These are phyloP conservation scores for Psidium guajava DNA, from an alignment of 345 rosid species.

Conservation along the genomic window DNA sequence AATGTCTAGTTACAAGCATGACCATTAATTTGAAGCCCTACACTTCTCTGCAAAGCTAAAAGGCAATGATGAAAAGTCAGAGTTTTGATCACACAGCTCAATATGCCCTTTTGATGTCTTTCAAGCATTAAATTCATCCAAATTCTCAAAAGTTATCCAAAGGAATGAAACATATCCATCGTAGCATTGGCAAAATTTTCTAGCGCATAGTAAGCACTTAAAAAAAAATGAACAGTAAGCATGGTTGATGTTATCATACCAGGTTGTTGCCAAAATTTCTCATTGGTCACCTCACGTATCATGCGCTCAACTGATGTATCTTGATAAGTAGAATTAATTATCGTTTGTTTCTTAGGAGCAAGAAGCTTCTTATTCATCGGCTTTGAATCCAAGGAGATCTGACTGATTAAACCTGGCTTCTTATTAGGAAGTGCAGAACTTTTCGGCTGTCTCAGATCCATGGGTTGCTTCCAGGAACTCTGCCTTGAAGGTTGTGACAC, in stretches of 20 bases:
- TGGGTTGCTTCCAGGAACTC: slow-evolving; percentile 71
- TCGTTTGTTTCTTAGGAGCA: slow-evolving; percentile 44
- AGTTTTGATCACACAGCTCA: background rate
- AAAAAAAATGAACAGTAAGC: background rate
- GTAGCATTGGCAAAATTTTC: background rate
- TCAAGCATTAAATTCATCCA: background rate
- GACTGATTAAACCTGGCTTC: slow-evolving; percentile 40
- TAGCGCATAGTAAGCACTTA: background rate
- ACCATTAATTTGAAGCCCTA: background rate
- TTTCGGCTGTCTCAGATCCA: slow-evolving; percentile 45
- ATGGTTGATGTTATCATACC: slow-evolving; percentile 22
- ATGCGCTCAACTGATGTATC: slow-evolving; percentile 99
- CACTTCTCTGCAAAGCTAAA: background rate
- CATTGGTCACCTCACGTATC: slow-evolving; percentile 89
- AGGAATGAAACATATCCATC: background rate
- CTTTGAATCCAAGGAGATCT: slow-evolving; percentile 59
- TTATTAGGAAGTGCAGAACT: slow-evolving; percentile 40
- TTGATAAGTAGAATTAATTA: slow-evolving; percentile 40
- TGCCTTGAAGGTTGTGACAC: slow-evolving; percentile 43
- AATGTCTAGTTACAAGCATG: background rate
- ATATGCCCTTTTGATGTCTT: background rate
- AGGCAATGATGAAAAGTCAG: background rate
- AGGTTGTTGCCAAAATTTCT: slow-evolving; percentile 88
- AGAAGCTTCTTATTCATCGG: slow-evolving; percentile 57
- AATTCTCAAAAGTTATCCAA: background rate